phyloP scores from a whole-genome alignment of 2,329 filamentous ascomycete genomes.

The Colletotrichum spinosum region DNA sequence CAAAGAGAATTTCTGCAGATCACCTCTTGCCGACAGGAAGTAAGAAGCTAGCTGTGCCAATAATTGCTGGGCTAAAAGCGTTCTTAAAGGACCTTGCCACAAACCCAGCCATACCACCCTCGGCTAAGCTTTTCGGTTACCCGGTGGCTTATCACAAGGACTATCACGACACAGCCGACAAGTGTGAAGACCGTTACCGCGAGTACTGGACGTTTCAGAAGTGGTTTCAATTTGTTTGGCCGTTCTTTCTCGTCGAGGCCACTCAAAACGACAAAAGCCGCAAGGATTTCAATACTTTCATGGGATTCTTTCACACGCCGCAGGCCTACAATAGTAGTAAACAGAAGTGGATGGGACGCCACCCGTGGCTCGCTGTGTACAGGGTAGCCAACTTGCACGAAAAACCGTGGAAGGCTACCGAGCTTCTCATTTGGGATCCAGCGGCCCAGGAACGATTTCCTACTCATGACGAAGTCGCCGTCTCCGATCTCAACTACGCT shows the following conservation, averaged over 20 bases:
- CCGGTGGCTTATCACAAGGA: slow-evolving; percentile 57
- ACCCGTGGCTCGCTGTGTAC: slow-evolving; percentile 64
- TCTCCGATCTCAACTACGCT: slow-evolving; percentile 54
- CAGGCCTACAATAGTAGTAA: slow-evolving; percentile 32
- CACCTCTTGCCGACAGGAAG: not conserved
- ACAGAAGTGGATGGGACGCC: slow-evolving; percentile 44
- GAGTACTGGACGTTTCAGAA: slow-evolving; percentile 46
- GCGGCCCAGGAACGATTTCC: slow-evolving; percentile 44
- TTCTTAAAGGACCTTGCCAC: slow-evolving; percentile 1
- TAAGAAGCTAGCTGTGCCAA: not conserved
- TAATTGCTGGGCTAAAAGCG: not conserved
- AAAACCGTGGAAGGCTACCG: slow-evolving; percentile 48
- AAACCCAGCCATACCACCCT: slow-evolving; percentile 33
- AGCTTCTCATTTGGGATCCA: slow-evolving; percentile 68
- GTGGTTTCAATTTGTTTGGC: slow-evolving; percentile 49
- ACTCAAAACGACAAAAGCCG: not conserved
- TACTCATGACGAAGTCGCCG: slow-evolving; percentile 36
- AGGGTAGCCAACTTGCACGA: slow-evolving; percentile 53
- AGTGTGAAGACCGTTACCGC: slow-evolving; percentile 44
- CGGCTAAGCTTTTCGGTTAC: slow-evolving; percentile 47
- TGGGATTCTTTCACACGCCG: slow-evolving; percentile 63
- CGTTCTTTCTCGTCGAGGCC: slow-evolving; percentile 39
- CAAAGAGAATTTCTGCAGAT: slow-evolving; percentile 37
- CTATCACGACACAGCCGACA: slow-evolving; percentile 48
- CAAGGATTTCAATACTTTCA: slow-evolving; percentile 48